Base-by-base conservation (phyloP, 768 basidiomycete genomes). In the Cystobasidium onofrii region DNA sequence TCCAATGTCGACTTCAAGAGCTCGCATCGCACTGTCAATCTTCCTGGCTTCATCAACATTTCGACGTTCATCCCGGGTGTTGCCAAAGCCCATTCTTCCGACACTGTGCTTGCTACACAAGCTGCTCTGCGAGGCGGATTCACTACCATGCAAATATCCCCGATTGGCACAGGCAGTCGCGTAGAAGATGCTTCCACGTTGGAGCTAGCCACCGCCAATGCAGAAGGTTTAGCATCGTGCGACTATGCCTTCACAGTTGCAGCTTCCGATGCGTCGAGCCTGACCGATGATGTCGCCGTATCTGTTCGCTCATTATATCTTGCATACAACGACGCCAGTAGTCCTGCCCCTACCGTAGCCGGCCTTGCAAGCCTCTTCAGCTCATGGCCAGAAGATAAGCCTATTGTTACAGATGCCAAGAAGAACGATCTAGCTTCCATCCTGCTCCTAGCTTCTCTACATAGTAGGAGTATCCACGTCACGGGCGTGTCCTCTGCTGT, bases 401-500 rank as follows among this genome's bases (percentile, higher is more conserved):
- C 89, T n/a, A 91, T 99, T 79, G 84, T 97, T 69, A 93, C 95
- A 1, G 89, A 98, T 79, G 95, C 96, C 25, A 89, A 89, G 79
- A 89, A 91, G 15, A 89, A 92, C 1, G 90, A 93, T 76, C 86
- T 98, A 13, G 95, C 96, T 0, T 96, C 95, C 0, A 86, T 97
- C 43, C 86, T 99, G 36, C 85, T 99, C 31, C 83, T 98, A 60
- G 93, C 95, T n/a, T 94, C 91, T 78, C 86, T 99, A 55, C 89
- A 98, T 81, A 88, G 85, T 78, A 88, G 92, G 74, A 88, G 86
- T 76, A 86, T 98, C 12, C 96, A 99, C 80, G 86, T 98, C 76
- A 91, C 91, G 10, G 90, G 94, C 78, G 91, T 98, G 36, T 88
- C 88, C 75, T 89, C 85, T 75, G 85, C 86, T 76, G 92, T 94